phyloP scores from a whole-genome alignment of 2,329 filamentous ascomycete genomes.

The Rhynchosporium graminicola region DNA sequence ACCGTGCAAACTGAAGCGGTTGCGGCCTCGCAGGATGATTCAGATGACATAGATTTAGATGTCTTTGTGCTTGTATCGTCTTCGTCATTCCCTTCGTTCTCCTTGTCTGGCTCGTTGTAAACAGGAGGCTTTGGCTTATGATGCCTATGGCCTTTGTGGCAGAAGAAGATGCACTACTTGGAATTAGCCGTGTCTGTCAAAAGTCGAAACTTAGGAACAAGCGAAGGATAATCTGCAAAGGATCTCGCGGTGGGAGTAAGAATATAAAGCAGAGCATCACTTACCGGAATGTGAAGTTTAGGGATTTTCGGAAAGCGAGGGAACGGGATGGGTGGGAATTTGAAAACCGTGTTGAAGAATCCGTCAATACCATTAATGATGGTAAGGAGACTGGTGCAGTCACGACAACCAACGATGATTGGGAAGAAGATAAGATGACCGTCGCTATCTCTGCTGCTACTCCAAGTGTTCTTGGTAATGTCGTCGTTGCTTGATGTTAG shows the following conservation, averaged over 20 bases:
- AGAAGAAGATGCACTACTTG: constrained; percentile 7
- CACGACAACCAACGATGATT: constrained; percentile 4
- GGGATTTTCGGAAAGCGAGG: not conserved
- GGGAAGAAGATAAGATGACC: constrained; percentile 7
- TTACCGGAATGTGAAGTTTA: constrained; percentile 2
- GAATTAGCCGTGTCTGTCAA: not conserved
- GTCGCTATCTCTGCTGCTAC: not conserved
- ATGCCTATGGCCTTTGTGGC: constrained; percentile 1
- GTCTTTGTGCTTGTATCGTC: not conserved
- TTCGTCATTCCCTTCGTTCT: not conserved
- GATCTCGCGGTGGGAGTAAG: not conserved
- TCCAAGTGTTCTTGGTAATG: not conserved
- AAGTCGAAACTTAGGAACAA: not conserved
- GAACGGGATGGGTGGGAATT: constrained; percentile 1
- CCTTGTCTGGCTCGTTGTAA: constrained; percentile 5
- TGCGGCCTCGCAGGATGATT: not conserved
- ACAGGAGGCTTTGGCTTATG: constrained; percentile 6
- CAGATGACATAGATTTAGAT: not conserved
- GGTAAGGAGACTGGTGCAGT: not conserved
- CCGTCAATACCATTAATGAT: not conserved
- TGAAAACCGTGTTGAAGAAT: constrained; percentile 7
- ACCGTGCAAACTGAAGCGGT: not conserved
- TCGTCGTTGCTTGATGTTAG: constrained; percentile 1
- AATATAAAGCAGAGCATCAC: not conserved
- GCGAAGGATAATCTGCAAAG: too few species aligned